phyloP scores from a whole-genome alignment of 208 protist species.

The Leishmania mexicana region DNA sequence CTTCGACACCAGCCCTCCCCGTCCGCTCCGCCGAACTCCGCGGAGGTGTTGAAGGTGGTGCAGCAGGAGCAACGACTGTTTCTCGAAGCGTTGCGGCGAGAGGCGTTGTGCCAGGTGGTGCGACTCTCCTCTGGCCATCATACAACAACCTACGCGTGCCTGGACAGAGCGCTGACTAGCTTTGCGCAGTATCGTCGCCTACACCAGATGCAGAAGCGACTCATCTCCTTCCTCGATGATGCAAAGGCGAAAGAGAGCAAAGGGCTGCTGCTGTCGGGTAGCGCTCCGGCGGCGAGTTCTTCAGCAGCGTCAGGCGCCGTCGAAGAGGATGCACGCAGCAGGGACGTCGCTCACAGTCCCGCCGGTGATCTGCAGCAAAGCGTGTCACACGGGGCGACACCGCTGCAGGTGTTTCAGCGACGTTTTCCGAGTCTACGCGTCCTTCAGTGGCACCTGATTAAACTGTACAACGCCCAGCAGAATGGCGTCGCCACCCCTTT shows the following conservation, averaged over 20 bases:
- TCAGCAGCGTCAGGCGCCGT: not conserved
- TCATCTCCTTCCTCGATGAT: constrained; percentile 32
- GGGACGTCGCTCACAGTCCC: not conserved
- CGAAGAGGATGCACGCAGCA: not conserved
- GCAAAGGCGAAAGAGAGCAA: constrained; percentile 19
- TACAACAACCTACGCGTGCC: constrained; percentile 2
- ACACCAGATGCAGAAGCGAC: constrained; percentile 21
- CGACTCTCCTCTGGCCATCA: not conserved
- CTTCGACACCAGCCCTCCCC: constrained; percentile 25
- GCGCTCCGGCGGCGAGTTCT: not conserved
- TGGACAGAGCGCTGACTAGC: constrained; percentile 10
- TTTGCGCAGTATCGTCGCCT: constrained; percentile 47
- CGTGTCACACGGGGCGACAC: not conserved
- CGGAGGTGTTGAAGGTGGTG: constrained; percentile 48
- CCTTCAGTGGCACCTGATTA: constrained; percentile 29
- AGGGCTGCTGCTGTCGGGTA: constrained; percentile 9
- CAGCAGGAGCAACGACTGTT: constrained; percentile 56
- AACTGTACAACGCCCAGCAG: constrained; percentile 32
- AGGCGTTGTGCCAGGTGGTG: constrained; percentile 19
- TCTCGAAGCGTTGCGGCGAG: constrained; percentile 41
- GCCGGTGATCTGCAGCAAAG: not conserved
- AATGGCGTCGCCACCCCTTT: constrained; percentile 16
- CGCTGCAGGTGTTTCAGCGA: constrained; percentile 23
- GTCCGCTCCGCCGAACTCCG: constrained; percentile 43
- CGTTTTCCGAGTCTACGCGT: constrained; percentile 32